phyloP scores from a whole-genome alignment of 306 rosid genomes.

The Hippophae rhamnoides region DNA sequence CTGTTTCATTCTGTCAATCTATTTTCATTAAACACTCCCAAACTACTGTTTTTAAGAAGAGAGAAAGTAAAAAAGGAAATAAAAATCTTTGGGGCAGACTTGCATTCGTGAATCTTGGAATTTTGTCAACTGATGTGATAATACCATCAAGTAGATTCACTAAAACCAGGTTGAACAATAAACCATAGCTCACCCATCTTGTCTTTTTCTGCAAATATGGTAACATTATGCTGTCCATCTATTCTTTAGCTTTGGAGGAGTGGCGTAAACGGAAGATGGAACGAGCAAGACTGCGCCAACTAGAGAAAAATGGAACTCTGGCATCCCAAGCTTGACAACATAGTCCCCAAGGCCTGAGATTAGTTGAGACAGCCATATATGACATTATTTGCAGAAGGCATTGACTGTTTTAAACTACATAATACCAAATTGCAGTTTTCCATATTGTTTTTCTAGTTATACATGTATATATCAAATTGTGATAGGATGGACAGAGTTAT shows the following conservation, averaged over 20 bases:
- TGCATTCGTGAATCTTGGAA: too few relatives aligned
- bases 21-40: background rate
- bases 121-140: too few relatives aligned
- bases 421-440: too few relatives aligned
- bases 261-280: conserved; percentile 99
- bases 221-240: conserved; percentile 10
- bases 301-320: conserved; percentile 72
- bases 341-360: too few relatives aligned
- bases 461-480: too few relatives aligned
- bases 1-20: conserved; percentile 6
- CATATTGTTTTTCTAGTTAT: too few relatives aligned
- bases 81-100: background rate
- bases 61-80: background rate
- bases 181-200: background rate
- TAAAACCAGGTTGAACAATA: too few relatives aligned
- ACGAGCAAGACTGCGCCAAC: conserved; percentile 70
- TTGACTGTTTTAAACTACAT: too few relatives aligned
- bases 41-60: background rate
- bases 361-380: too few relatives aligned
- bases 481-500: too few relatives aligned
- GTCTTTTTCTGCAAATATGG: background rate
- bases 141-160: too few relatives aligned
- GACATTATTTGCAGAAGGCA: too few relatives aligned
- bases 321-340: conserved; percentile 37
- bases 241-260: conserved; percentile 78